A percentile compares a stretch with the other conserved stretches of the same genome.
phyloP scores from a whole-genome alignment of 495 filamentous ascomycete genomes.

The Penicillium dipodomyicola region DNA sequence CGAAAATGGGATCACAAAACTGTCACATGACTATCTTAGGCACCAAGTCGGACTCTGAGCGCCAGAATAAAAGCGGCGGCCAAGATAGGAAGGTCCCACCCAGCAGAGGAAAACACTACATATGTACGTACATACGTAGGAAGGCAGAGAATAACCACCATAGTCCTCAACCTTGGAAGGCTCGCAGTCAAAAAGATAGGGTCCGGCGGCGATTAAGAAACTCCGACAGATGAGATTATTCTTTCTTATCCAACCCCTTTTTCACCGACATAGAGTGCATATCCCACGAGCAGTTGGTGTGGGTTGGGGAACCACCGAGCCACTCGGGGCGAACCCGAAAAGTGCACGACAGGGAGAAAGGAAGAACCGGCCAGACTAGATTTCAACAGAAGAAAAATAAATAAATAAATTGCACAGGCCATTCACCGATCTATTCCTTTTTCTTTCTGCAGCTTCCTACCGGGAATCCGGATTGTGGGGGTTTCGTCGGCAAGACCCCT shows the following conservation, averaged over 20 bases:
- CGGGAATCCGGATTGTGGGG: background rate
- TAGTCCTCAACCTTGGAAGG: background rate
- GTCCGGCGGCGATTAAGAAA: background rate
- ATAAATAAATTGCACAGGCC: background rate
- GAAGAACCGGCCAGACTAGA: background rate
- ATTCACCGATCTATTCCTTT: background rate
- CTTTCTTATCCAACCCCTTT: background rate
- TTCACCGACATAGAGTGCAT: background rate
- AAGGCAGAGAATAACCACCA: background rate
- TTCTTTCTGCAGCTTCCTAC: background rate
- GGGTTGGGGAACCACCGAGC: background rate
- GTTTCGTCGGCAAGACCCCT: background rate
- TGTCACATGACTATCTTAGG: too few relatives aligned
- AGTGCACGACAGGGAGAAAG: background rate
- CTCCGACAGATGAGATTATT: background rate
- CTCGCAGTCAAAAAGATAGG: background rate
- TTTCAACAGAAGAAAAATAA: background rate
- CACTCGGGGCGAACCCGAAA: background rate
- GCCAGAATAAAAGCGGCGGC: too few relatives aligned
- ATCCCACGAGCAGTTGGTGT: background rate
- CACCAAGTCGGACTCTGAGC: too few relatives aligned
- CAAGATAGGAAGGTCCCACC: too few relatives aligned
- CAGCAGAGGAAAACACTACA: too few relatives aligned
- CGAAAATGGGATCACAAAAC: too few relatives aligned
- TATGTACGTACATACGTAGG: background rate